Conservation (phyloP, 768 basidiomycete species). For the Boletales sp. region DNA sequence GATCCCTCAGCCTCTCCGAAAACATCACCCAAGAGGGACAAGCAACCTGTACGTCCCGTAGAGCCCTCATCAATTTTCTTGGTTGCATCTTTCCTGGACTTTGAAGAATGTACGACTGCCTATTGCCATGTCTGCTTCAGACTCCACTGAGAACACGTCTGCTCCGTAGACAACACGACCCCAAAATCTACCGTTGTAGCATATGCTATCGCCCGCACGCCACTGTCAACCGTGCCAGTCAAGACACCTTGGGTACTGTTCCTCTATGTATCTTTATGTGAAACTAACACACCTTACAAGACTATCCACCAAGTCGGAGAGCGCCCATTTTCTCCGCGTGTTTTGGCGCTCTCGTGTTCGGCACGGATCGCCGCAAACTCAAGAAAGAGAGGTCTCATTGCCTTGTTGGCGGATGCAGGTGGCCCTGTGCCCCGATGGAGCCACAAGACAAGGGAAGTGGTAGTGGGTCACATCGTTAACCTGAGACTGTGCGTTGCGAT, state of each 20-base stretch:
- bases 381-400: constrained; percentile 38
- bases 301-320: constrained; percentile 24
- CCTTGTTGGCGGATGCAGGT: constrained; percentile 45
- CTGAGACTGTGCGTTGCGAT: constrained; percentile 46
- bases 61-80: constrained; percentile 43
- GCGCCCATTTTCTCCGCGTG: constrained; percentile 41
- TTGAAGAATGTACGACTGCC: constrained; percentile 51
- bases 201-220: constrained; percentile 33
- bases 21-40: constrained; percentile 28
- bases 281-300: constrained; percentile 13
- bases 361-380: constrained; percentile 26
- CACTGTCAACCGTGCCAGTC: constrained; percentile 14
- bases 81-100: constrained; percentile 53
- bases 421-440: constrained; percentile 36
- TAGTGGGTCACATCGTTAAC: constrained; percentile 47
- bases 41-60: constrained; percentile 14
- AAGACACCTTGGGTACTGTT: constrained; percentile 40
- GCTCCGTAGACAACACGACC: constrained; percentile 32
- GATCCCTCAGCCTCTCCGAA: constrained; percentile 25
- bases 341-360: constrained; percentile 46
- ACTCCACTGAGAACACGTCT: constrained; percentile 4
- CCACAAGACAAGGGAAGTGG: constrained; percentile 34
- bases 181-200: constrained; percentile 37
- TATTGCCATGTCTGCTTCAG: not conserved
- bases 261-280: not conserved